A percentile compares a stretch with the other conserved stretches of the same genome.
These are phyloP conservation scores for Carex cristatella DNA, from an alignment of 176 grass and related monocot genomes.

Conservation along the genomic window DNA sequence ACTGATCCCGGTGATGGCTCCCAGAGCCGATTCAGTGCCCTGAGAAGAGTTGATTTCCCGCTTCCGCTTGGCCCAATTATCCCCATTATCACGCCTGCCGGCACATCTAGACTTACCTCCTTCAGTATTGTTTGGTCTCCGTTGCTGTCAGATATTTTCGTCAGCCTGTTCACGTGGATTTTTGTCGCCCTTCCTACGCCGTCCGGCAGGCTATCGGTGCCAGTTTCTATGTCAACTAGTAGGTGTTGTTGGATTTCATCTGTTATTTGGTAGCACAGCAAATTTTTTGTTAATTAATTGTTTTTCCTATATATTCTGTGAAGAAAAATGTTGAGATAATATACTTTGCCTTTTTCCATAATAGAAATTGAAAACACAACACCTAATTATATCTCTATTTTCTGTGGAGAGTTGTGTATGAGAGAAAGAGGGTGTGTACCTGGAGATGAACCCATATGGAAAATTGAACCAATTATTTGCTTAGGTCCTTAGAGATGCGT, in stretches of 20 bases:
- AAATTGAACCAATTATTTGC: neutral
- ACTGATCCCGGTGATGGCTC: constrained; percentile 59
- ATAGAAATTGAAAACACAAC: neutral
- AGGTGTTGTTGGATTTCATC: constrained; percentile 56
- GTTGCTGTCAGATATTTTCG: constrained; percentile 40
- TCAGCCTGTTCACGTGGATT: constrained; percentile 52
- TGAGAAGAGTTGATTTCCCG: constrained; percentile 95
- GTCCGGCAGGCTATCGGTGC: neutral
- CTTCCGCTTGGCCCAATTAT: constrained; percentile 97
- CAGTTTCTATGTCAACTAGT: constrained; percentile 46
- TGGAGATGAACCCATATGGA: constrained; percentile 24
- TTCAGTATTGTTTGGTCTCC: constrained; percentile 56
- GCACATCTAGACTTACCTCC: constrained; percentile 61
- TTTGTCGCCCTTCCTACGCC: constrained; percentile 20
- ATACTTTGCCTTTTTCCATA: neutral
- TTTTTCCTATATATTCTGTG: neutral
- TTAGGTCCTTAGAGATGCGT: neutral
- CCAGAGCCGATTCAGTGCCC: constrained; percentile 90
- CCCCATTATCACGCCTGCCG: constrained; percentile 54
- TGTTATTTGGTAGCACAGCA: neutral
- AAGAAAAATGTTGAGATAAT: neutral
- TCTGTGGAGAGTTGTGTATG: neutral
- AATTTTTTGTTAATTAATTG: neutral
- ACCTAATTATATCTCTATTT: neutral
- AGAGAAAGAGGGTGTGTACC: neutral